Conservation (phyloP, 2,329 filamentous ascomycete genomes). For the Xylaria sp. region DNA sequence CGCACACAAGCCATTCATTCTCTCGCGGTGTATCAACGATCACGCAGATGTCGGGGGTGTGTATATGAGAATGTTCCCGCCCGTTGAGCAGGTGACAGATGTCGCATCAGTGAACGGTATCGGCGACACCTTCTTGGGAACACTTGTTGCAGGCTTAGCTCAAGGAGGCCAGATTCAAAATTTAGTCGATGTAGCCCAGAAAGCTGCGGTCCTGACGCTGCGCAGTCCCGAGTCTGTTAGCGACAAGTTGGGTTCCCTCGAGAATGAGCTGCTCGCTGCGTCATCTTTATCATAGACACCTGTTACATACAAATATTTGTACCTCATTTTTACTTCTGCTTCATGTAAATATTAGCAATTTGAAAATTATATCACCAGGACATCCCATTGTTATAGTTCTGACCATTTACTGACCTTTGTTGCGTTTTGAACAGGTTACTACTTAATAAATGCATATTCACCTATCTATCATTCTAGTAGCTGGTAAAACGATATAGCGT, state of each 20-base stretch:
- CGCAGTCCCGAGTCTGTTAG: conserved; percentile 80
- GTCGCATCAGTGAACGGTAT: conserved; percentile 93
- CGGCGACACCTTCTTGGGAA: conserved; percentile 91
- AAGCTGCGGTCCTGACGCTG: conserved; percentile 81
- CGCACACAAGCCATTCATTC: conserved; percentile 74
- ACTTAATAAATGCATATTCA: too few relatives aligned
- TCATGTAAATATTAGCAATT: conserved; percentile 11
- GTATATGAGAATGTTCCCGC: conserved; percentile 80
- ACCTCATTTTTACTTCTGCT: background rate
- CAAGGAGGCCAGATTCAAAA: conserved; percentile 67
- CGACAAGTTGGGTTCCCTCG: conserved; percentile 62
- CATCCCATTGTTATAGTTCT: background rate
- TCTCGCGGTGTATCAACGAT: conserved; percentile 69
- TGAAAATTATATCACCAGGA: background rate
- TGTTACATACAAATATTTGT: background rate
- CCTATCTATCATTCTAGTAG: too few relatives aligned
- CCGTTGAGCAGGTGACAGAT: conserved; percentile 73
- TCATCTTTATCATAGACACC: conserved; percentile 21
- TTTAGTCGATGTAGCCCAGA: conserved; percentile 82
- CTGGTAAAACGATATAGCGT: too few relatives aligned
- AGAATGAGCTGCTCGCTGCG: conserved; percentile 52
- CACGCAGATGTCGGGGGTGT: conserved; percentile 74
- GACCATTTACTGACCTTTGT: background rate
- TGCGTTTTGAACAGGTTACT: background rate
- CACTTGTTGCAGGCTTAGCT: conserved; percentile 81